phyloP scores from a whole-genome alignment of 805 yeast genomes.

The Cyberlindnera galapagoensis region DNA sequence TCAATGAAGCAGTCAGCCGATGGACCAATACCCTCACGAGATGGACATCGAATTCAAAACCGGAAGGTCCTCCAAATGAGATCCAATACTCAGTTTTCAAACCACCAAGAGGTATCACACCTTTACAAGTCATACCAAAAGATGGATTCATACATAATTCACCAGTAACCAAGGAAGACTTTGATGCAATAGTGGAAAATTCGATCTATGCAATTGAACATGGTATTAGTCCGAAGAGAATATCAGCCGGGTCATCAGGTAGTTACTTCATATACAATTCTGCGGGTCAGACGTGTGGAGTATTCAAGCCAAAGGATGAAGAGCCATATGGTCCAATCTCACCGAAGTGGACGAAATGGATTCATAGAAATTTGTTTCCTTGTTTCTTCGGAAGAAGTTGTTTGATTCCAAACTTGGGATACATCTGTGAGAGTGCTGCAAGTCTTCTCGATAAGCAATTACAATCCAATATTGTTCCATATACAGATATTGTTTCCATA shows the following conservation, averaged over 20 bases:
- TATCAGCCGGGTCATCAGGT: conserved; percentile 64
- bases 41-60: conserved; percentile 21
- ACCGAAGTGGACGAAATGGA: conserved; percentile 78
- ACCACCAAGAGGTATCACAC: conserved; percentile 28
- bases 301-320: conserved; percentile 75
- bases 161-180: conserved; percentile 25
- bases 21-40: conserved; percentile 24
- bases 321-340: conserved; percentile 75
- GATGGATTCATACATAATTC: conserved; percentile 24
- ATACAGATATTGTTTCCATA: conserved; percentile 46
- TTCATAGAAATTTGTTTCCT: conserved; percentile 68
- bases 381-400: conserved; percentile 73
- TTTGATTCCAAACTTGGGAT: conserved; percentile 65
- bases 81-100: conserved; percentile 53
- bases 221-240: conserved; percentile 43
- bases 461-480: conserved; percentile 55
- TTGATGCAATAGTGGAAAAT: conserved; percentile 34
- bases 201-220: conserved; percentile 41
- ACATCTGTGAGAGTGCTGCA: conserved; percentile 68
- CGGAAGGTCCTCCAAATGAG: conserved; percentile 28
- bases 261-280: conserved; percentile 50
- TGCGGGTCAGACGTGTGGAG: conserved; percentile 38
- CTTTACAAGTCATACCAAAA: conserved; percentile 24
- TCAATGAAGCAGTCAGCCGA: conserved; percentile 19
- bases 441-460: conserved; percentile 57